Base-by-base conservation (phyloP, 129 eudicot genomes). In the Kitagawia praeruptora region DNA sequence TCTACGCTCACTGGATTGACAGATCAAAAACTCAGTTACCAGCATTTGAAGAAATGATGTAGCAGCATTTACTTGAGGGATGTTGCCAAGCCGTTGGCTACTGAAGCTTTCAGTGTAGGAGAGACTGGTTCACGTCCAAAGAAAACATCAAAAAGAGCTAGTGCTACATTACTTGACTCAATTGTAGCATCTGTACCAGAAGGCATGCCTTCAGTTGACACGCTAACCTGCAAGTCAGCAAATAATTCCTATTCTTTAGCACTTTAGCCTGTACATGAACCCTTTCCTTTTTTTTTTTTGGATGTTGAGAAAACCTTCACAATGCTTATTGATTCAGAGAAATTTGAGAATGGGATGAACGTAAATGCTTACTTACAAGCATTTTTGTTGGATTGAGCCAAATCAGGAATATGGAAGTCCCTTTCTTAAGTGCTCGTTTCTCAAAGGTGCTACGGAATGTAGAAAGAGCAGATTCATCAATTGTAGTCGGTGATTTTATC, bases 31-130 rank as follows among this genome's bases (percentile, higher is more conserved):
- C 25, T 19, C 56, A 46, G 25, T 25, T 23, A 61, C 69, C 12
- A 54, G 47, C 54, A 66, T 23, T 75, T 23, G 69, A 10, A 28
- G 42, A 74, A 77, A 34, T 56, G 51, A 46, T 49, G 81, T 8
- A 56, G 41, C 54, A 13, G 38, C 71, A 38, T 78, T 87, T 66
- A 84, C 77, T 80, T 75, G 66, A 88, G 90, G 9, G 82, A 48
- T 13, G 87, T 78, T 23, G 90, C 90, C 83, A 93, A 87, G 34
- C 90, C 82, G 4, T 73, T 27, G 42, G 42, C 79, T 67, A 87
- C 88, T 70, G 98, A 91, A 82, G 92, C 82, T 87, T 94, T 94
- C 87, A 94, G 84, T 42, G 98, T 56, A 64, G 97, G 97, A 76
- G 97, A 94, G 83, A 94, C 98, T 7, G 97, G 88, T 27, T 82